These are phyloP conservation scores for Leccinellum rugosiceps DNA, from an alignment of 768 basidiomycete genomes.

Conservation along the genomic window DNA sequence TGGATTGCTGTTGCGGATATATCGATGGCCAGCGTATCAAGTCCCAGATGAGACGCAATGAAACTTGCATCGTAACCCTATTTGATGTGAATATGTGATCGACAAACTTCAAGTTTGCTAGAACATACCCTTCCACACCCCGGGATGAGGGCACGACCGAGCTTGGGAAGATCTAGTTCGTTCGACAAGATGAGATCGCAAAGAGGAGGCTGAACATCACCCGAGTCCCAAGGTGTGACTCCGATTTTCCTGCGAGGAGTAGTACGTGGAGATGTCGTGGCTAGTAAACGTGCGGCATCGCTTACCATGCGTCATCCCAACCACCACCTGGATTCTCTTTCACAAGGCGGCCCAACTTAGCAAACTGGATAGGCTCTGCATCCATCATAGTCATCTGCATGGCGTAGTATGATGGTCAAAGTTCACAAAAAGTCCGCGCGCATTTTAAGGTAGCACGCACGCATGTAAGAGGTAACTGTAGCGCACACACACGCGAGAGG, in stretches of 20 bases:
- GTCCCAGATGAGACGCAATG: constrained; percentile 15
- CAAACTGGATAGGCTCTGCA: neutral
- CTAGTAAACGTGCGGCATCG: neutral
- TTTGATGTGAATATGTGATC: neutral
- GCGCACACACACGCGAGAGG: too few species aligned
- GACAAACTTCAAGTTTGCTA: neutral
- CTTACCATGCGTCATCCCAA: constrained; percentile 23
- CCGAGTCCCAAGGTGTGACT: constrained; percentile 63
- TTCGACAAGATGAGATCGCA: constrained; percentile 47
- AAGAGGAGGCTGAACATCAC: constrained; percentile 53
- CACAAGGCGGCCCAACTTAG: constrained; percentile 6
- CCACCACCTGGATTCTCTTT: constrained; percentile 11
- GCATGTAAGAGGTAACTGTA: too few species aligned
- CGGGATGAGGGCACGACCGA: constrained; percentile 47
- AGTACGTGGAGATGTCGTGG: neutral
- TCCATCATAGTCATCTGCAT: too few species aligned
- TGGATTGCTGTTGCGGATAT: constrained; percentile 15
- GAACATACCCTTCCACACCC: constrained; percentile 51
- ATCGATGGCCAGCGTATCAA: constrained; percentile 19
- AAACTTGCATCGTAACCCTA: constrained; percentile 21
- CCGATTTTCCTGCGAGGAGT: constrained; percentile 38
- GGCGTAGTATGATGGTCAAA: too few species aligned
- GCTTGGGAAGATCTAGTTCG: constrained; percentile 41
- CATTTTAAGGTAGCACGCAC: too few species aligned
- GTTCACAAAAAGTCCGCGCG: too few species aligned